Base-by-base conservation (phyloP, 163 green algal species). In the Smithsoniella earleae region DNA sequence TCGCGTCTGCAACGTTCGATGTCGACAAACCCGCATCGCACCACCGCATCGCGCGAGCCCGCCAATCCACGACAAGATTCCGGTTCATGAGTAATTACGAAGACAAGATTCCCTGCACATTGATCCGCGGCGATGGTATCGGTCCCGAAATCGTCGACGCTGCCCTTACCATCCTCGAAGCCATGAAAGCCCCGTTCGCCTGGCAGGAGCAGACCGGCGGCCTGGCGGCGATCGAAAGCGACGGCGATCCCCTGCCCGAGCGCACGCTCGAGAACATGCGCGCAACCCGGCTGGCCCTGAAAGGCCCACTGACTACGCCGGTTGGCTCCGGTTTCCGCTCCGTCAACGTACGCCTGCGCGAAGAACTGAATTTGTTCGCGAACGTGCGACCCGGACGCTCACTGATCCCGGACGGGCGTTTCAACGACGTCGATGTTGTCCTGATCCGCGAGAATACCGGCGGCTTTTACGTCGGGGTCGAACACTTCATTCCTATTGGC, bases 251-350 rank as follows among this genome's bases (percentile, higher is more conserved):
- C n/a, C n/a, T n/a, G n/a, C n/a, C n/a, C n/a, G n/a, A n/a, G n/a
- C n/a, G n/a, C n/a, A n/a, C n/a, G n/a, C n/a, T n/a, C n/a, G n/a
- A n/a, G n/a, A n/a, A n/a, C n/a, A n/a, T n/a, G n/a, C n/a, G n/a
- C n/a, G n/a, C n/a, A n/a, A n/a, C n/a, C n/a, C n/a, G n/a, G n/a
- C n/a, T 96, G 66, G 90, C 89, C 0, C 81, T 96, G 16, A 95
- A 96, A 78, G 92, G 87, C 0, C 92, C 92, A 28, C 97, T 98
- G 92, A 82, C 91, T 31, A 98, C 92, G 0, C 92, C 92, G 16
- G 96, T 98, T 54, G 92, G 92, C 80, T 97, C 97, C 81, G 92
- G 92, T 73, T 91, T 92, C 81, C 82, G 89, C 34, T 96, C 89
- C 3, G 87, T 98, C 3, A 98, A 98, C 85, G 78, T 98, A 34